Evolutionary conservation across 345 rosid genomes (phyloP).

Genomic region (Populus alba): DNA sequence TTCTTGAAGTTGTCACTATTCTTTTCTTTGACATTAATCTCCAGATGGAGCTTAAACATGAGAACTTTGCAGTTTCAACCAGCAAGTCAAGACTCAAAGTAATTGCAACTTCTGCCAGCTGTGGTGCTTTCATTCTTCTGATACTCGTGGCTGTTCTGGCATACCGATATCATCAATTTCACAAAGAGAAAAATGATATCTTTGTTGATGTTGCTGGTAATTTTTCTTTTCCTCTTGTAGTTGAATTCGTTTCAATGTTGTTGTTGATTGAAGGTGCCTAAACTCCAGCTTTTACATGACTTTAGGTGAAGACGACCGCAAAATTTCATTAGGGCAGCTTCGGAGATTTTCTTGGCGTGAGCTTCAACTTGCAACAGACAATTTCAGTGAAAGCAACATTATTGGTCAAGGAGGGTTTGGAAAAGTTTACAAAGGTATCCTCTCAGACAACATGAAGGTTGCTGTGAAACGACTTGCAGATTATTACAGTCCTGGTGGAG

Average conservation of each 20-base stretch:
- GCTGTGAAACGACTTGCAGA: conserved; percentile 83
- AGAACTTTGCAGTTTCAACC: conserved; percentile 45
- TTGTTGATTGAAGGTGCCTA: not conserved
- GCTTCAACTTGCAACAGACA: conserved; percentile 75
- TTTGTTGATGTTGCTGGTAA: conserved; percentile 82
- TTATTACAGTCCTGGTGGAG: conserved; percentile 75
- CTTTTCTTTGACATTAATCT: not conserved
- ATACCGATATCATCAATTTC: conserved; percentile 44
- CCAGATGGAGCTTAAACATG: not conserved
- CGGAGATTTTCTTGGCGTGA: conserved; percentile 74
- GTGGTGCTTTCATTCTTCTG: conserved; percentile 54
- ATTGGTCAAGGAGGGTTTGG: conserved; percentile 98
- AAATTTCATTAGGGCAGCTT: conserved; percentile 63
- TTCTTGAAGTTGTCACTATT: not conserved
- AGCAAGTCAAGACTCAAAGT: conserved; percentile 57
- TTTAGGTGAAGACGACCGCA: conserved; percentile 75
- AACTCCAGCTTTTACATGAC: not conserved
- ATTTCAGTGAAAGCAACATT: conserved; percentile 68
- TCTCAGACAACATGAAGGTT: conserved; percentile 66
- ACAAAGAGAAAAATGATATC: conserved; percentile 41
- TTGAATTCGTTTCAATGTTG: not conserved
- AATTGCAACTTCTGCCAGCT: conserved; percentile 45
- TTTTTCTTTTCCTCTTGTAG: not conserved
- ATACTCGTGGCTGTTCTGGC: conserved; percentile 45
- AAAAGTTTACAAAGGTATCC: conserved; percentile 82